A percentile compares a stretch with the other conserved stretches of the same genome.
Conservation (phyloP, 495 filamentous ascomycete genomes). For the Friedmanniomyces simplex region DNA sequence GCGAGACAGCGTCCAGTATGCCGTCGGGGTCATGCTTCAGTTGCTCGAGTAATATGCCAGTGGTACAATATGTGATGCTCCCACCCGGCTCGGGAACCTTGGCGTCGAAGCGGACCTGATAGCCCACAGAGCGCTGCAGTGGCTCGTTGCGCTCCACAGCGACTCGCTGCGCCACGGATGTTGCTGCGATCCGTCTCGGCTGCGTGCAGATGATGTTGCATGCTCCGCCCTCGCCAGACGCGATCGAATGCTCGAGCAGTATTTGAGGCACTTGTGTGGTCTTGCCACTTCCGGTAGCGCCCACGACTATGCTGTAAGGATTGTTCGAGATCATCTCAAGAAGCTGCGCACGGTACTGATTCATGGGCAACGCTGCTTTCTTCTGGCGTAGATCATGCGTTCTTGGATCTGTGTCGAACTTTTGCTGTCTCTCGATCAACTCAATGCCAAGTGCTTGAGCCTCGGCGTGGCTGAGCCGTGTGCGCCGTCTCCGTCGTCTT, state of each 20-base stretch:
- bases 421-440: slow-evolving; percentile 25
- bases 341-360: slow-evolving; percentile 34
- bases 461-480: slow-evolving; percentile 18
- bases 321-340: slow-evolving; percentile 41
- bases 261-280: slow-evolving; percentile 55
- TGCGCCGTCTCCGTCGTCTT: slow-evolving; percentile 14
- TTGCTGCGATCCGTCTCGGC: slow-evolving; percentile 48
- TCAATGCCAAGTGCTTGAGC: slow-evolving; percentile 21
- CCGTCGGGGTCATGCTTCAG: slow-evolving; percentile 36
- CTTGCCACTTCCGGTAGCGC: slow-evolving; percentile 50
- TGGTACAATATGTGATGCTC: slow-evolving; percentile 49
- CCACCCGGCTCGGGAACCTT: slow-evolving; percentile 33
- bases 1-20: slow-evolving; percentile 37
- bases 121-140: slow-evolving; percentile 42
- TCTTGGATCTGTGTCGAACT: slow-evolving; percentile 26
- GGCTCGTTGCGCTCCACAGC: slow-evolving; percentile 43
- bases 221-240: slow-evolving; percentile 29
- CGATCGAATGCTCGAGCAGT: slow-evolving; percentile 43
- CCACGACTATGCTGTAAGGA: slow-evolving; percentile 44
- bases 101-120: slow-evolving; percentile 43
- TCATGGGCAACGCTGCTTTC: slow-evolving; percentile 42
- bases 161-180: slow-evolving; percentile 44
- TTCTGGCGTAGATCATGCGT: slow-evolving; percentile 30
- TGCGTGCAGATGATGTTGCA: slow-evolving; percentile 51
- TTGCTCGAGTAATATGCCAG: slow-evolving; percentile 44